Base-by-base conservation (phyloP, 192 early-diverging fungal genomes). In the Coemansia aciculifera region DNA sequence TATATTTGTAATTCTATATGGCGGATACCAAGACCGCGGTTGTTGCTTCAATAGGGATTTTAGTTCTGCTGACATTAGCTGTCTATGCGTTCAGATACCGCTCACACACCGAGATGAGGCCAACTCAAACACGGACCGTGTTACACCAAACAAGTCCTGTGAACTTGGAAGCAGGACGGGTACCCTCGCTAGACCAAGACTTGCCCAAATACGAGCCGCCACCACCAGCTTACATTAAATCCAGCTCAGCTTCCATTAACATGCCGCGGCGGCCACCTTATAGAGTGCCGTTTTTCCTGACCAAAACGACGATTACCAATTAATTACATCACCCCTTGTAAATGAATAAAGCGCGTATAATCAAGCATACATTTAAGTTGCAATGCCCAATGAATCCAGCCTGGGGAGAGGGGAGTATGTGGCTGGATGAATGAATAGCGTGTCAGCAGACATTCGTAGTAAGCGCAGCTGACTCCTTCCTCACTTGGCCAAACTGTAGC, bases 191-290 rank as follows among this genome's bases (percentile, higher is more conserved):
- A 13, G 74, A 68, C 38, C 40, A n/a, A 29, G 69, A 31, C 21
- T 59, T 77, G 44, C 75, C 75, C n/a, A 56, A 59, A 19, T 77
- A 77, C 62, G 75, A 77, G 57, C 66, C 75, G 7, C 75, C 75
- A 9, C 75, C 75, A 37, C 75, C 75, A 23, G 75, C 66, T 6
- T 77, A 77, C 49, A 11, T 52, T 44, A 65, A 37, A 34, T 31
- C 34, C 27, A 34, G n/a, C 39, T n/a, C 11, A 13, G 10, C 51
- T 1, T 29, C 2, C 51, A 52, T 29, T 13, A 11, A 52, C 51
- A 11, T 13, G 9, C 51, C 24, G 2, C 24, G 24, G 10, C 13
- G 9, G 39, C 13, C 39, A 40, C 12, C 39, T 3, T 40, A 40
- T 40, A 11, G 39, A 6, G 13, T 11, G n/a, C 19, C n/a, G 17